Evolutionary conservation across 2,329 filamentous ascomycete genomes (phyloP).

Genomic region (Neoscytalidium dimidiatum): DNA sequence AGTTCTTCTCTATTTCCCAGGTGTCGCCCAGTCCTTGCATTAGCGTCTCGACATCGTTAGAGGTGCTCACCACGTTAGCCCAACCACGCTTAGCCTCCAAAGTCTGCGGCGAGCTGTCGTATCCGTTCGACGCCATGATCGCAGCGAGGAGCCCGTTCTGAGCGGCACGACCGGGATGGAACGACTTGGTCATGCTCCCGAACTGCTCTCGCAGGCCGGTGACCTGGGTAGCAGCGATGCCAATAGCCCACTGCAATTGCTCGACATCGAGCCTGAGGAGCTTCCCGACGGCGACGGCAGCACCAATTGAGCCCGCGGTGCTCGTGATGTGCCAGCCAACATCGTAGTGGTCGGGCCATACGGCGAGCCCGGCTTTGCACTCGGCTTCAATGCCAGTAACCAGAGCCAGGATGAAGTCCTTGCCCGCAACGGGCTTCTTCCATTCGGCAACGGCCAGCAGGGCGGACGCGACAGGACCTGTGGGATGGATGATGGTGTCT

Average conservation of each 20-base stretch:
- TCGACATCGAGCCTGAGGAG: constrained; percentile 43
- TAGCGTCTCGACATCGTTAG: constrained; percentile 43
- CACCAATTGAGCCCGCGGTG: constrained; percentile 55
- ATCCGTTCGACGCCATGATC: constrained; percentile 50
- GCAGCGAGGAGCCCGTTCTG: constrained; percentile 54
- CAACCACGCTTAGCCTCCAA: constrained; percentile 58
- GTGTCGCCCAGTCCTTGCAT: constrained; percentile 37
- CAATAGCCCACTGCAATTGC: constrained; percentile 53
- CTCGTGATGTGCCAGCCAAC: constrained; percentile 60
- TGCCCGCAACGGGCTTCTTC: constrained; percentile 42
- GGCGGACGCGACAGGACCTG: constrained; percentile 53
- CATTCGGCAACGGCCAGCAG: constrained; percentile 52
- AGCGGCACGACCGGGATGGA: constrained; percentile 56
- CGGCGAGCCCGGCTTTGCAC: constrained; percentile 54
- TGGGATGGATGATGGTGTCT: constrained; percentile 58
- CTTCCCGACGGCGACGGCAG: constrained; percentile 55
- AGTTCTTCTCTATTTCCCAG: constrained; percentile 58
- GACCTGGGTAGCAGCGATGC: constrained; percentile 56
- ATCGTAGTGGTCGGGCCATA: constrained; percentile 58
- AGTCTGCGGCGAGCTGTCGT: constrained; percentile 49
- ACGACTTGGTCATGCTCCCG: constrained; percentile 58
- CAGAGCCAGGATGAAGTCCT: constrained; percentile 54
- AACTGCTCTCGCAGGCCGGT: constrained; percentile 58
- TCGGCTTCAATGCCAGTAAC: constrained; percentile 55
- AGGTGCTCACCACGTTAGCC: constrained; percentile 53